These are phyloP conservation scores for Bretschneidera sinensis DNA, from an alignment of 345 rosid species.

Conservation along the genomic window DNA sequence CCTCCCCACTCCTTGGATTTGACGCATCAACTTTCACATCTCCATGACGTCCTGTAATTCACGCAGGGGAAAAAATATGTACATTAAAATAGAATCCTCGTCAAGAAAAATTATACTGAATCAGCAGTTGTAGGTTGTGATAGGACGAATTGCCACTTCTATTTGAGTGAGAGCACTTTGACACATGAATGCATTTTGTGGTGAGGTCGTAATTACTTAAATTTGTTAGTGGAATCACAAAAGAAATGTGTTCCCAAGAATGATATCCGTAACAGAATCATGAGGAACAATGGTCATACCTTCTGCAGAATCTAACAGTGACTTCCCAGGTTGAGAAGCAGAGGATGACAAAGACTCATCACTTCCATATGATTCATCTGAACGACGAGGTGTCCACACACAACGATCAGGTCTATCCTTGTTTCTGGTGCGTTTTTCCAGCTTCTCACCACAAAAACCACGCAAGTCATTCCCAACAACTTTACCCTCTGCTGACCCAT, in stretches of 20 bases:
- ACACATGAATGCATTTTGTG: too few species aligned
- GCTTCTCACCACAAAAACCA: conserved; percentile 36
- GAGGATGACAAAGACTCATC: conserved; percentile 44
- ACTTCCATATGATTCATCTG: conserved; percentile 55
- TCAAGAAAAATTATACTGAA: not conserved
- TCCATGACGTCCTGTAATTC: conserved; percentile 23
- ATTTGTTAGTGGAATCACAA: too few species aligned
- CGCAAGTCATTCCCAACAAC: conserved; percentile 32
- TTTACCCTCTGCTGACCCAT: conserved; percentile 42
- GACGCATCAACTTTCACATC: conserved; percentile 28
- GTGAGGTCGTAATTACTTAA: too few species aligned
- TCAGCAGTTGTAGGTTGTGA: not conserved
- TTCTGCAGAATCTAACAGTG: conserved; percentile 25
- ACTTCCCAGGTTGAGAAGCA: conserved; percentile 28
- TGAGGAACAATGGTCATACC: conserved; percentile 14
- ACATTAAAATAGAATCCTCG: not conserved
- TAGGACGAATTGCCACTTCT: not conserved
- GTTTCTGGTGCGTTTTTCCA: conserved; percentile 46
- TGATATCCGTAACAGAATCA: not conserved
- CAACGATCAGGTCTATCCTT: conserved; percentile 63
- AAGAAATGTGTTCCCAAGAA: too few species aligned
- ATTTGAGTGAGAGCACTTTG: too few species aligned
- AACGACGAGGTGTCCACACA: conserved; percentile 56
- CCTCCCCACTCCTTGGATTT: conserved; percentile 27
- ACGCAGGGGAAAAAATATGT: conserved; percentile 1